phyloP scores from a whole-genome alignment of 495 filamentous ascomycete species.

The Cryomyces minteri region DNA sequence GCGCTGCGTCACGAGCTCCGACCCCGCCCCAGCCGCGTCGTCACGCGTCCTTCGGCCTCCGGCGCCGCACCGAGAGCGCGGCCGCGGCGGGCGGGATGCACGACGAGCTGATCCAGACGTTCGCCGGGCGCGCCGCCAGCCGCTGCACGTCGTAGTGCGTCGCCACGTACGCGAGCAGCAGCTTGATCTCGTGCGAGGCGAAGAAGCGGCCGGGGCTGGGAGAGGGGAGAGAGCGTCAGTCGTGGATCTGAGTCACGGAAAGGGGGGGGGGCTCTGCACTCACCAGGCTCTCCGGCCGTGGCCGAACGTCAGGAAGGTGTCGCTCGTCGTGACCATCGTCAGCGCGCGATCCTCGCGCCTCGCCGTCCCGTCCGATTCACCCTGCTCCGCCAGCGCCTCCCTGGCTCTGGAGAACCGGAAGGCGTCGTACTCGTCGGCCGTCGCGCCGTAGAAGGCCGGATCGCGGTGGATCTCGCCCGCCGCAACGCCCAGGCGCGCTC shows the following conservation, averaged over 20 bases:
- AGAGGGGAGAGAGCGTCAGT: neutral
- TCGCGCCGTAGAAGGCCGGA: conserved; percentile 16
- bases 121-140: neutral
- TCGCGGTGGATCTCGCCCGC: conserved; percentile 22
- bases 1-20: no score
- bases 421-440: conserved; percentile 18
- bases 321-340: conserved; percentile 1
- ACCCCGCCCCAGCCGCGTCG: no score
- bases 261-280: no score
- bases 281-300: conserved; percentile 7
- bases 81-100: neutral
- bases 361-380: neutral
- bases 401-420: conserved; percentile 18
- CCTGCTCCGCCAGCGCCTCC: neutral
- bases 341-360: neutral
- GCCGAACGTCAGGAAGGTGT: conserved; percentile 4
- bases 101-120: neutral
- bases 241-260: no score
- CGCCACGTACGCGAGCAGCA: conserved; percentile 5
- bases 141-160: conserved; percentile 6
- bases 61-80: neutral
- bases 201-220: conserved; percentile 9
- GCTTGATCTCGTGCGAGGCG: conserved; percentile 3
- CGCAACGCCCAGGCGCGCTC: conserved; percentile 22
- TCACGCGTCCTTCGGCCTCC: neutral